Base-by-base conservation (phyloP, 257 asterid genomes). In the Gentiana straminea region DNA sequence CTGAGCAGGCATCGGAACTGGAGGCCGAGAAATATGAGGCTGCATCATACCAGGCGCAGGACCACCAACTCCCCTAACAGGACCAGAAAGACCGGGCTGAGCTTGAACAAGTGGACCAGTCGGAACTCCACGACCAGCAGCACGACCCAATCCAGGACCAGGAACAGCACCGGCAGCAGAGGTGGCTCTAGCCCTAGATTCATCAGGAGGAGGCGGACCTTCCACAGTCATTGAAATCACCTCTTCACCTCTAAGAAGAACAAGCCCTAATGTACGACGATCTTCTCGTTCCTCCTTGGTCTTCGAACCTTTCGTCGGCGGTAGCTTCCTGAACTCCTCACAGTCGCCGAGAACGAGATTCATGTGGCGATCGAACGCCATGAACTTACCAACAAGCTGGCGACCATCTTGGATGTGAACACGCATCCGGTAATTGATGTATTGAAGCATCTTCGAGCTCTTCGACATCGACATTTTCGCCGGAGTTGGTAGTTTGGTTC, bases 11-110 rank as follows among this genome's bases (percentile, higher is more conserved):
- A 82, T 77, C 2, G 92, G 77, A 39, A 70, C n/a, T 3, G 81
- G 86, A 4, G 95, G 93, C 13, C 94, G 75, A 1, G 97, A 80
- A 54, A 86, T 77, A 78, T 86, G 95, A 8, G 97, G 97, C 77
- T 89, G 97, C 97, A 89, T 89, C 97, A 89, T 89, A 3, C 93
- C 93, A 1, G 95, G 94, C 1, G 90, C 83, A 0, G 97, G 97
- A 13, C 97, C 97, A 43, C 97, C 97, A 34, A 89, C 84, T 0
- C 97, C 95, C n/a, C 97, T 70, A 8, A 86, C 83, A 0, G 95
- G 97, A 0, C 94, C 97, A 3, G 95, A 71, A 13, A 89, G 74
- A 0, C 97, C 97, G 0, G 97, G 95, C 72, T 86, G 97, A 0
- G 97, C 94, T 59, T 83, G 94, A 13, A 78, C 48, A 32, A 81